Evolutionary conservation across 495 filamentous ascomycete genomes (phyloP), one percentile per base, ranked within the genome.

Genomic region (Clohesyomyces aquaticus): DNA sequence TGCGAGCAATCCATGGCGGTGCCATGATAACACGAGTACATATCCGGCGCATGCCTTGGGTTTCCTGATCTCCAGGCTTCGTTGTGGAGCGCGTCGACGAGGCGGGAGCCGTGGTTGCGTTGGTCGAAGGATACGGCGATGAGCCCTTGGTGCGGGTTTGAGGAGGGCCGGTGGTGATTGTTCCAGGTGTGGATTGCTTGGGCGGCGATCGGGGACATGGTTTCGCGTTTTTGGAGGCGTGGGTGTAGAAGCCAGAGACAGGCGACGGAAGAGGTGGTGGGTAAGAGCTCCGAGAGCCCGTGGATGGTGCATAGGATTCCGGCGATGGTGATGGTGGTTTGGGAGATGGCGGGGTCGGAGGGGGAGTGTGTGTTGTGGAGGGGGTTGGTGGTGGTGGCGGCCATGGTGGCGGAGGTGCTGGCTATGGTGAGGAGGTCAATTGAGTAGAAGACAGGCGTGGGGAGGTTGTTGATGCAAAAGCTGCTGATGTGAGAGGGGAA

Each of bases 201-300:
- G 2, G 75, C 74, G 10, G 85, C 88, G 41, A 87, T 63, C 22
- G 77, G 77, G 0, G 71, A 73, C 93, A 98, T 96, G 61, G 80
- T 81, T 53, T 83, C 85, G 71, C 90, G 85, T 0, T 77, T 83
- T 27, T 84, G 77, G 29, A 87, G 76, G 21, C 94, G 85, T 1
- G 88, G 90, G 75, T 97, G 91, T 28, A 96, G 82, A 16, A 98
- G 83, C 91, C 91, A 96, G 46, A 96, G 80, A 73, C 87, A 89
- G 27, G 91, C 85, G 12, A 93, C 76, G 1, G 77, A 74, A 27
- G 69, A 59, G 22, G 71, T 67, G 28, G 82, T 75, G 9, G 75
- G 21, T 4, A 80, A 75, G 4, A 96, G 80, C 66, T 96, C 90
- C 18, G 85, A 75, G 1, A 96, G 80, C 19, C 93, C 93, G 72